Evolutionary conservation across 805 yeast species (phyloP).

Genomic region (Teunomyces funiuensis): DNA sequence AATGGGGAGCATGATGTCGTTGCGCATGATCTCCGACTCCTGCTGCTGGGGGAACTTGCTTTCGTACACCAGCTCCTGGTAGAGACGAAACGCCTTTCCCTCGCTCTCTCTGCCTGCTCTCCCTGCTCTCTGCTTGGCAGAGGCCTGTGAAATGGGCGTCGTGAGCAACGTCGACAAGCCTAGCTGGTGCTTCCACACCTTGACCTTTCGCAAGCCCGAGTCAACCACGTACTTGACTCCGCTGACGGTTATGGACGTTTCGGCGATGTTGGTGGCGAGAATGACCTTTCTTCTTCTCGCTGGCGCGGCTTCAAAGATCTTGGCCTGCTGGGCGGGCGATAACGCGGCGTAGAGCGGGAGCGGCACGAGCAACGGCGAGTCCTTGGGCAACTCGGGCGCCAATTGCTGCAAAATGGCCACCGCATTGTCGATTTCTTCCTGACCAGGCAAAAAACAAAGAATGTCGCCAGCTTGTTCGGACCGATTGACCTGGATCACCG

Average conservation of each 20-base stretch:
- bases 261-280: conserved; percentile 94
- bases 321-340: conserved; percentile 78
- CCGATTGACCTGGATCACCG: conserved; percentile 75
- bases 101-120: conserved; percentile 97
- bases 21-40: conserved; percentile 88
- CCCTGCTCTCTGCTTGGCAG: conserved; percentile 94
- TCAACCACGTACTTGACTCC: conserved; percentile 94
- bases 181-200: conserved; percentile 90
- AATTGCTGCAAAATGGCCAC: conserved; percentile 59
- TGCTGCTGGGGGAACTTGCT: conserved; percentile 67
- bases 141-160: conserved; percentile 89
- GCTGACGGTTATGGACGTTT: conserved; percentile 93
- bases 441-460: conserved; percentile 92
- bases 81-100: conserved; percentile 87
- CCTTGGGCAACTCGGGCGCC: conserved; percentile 66
- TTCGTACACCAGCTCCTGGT: conserved; percentile 67
- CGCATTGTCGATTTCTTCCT: conserved; percentile 92
- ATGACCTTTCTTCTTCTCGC: conserved; percentile 79
- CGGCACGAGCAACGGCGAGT: conserved; percentile 73
- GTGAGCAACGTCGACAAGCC: conserved; percentile 92
- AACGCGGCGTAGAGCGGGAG: conserved; percentile 92
- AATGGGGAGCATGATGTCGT: conserved; percentile 82
- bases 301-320: conserved; percentile 68
- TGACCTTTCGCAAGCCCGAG: conserved; percentile 88
- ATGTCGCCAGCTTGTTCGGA: conserved; percentile 87